These are phyloP conservation scores for Saturnispora halmiae DNA, from an alignment of 805 yeast genomes.

Conservation along the genomic window DNA sequence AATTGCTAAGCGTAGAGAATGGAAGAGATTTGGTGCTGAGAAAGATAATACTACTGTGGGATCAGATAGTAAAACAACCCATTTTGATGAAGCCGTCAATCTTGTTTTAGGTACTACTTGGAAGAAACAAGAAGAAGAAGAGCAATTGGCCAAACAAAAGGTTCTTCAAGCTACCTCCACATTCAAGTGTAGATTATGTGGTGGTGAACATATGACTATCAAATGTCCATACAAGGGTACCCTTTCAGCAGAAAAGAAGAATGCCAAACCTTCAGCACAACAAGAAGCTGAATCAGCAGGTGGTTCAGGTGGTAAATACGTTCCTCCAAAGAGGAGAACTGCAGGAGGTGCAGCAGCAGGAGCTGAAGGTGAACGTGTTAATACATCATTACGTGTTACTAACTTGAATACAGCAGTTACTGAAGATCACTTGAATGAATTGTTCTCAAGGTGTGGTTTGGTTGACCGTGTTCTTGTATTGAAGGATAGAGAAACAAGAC, in stretches of 20 bases:
- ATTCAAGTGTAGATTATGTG: slow-evolving; percentile 78
- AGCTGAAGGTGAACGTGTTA: slow-evolving; percentile 52
- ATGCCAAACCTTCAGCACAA: slow-evolving; percentile 3
- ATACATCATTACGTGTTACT: slow-evolving; percentile 81
- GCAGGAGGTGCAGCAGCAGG: slow-evolving; percentile 25
- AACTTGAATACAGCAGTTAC: slow-evolving; percentile 80
- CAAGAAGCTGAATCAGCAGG: slow-evolving; percentile 10
- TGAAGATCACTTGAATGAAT: slow-evolving; percentile 72
- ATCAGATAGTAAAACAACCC: slow-evolving; percentile 83
- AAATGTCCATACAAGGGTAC: slow-evolving; percentile 95
- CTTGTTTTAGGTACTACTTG: slow-evolving; percentile 66
- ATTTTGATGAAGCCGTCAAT: slow-evolving; percentile 75
- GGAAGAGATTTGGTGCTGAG: slow-evolving; percentile 86
- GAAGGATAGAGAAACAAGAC: slow-evolving; percentile 87
- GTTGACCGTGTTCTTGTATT: slow-evolving; percentile 73
- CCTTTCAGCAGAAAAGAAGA: slow-evolving; percentile 38
- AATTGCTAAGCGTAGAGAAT: slow-evolving; percentile 80
- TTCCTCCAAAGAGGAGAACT: slow-evolving; percentile 53
- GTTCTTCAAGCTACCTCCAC: slow-evolving; percentile 47
- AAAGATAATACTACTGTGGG: slow-evolving; percentile 60
- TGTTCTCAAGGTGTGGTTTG: slow-evolving; percentile 58
- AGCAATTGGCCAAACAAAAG: slow-evolving; percentile 45
- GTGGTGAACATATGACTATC: slow-evolving; percentile 86
- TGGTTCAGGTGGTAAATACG: slow-evolving; percentile 33
- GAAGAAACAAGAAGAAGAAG: slow-evolving; percentile 70